Conservation (phyloP, 1,139 yeast genomes). For the Suhomyces atakaporum region DNA sequence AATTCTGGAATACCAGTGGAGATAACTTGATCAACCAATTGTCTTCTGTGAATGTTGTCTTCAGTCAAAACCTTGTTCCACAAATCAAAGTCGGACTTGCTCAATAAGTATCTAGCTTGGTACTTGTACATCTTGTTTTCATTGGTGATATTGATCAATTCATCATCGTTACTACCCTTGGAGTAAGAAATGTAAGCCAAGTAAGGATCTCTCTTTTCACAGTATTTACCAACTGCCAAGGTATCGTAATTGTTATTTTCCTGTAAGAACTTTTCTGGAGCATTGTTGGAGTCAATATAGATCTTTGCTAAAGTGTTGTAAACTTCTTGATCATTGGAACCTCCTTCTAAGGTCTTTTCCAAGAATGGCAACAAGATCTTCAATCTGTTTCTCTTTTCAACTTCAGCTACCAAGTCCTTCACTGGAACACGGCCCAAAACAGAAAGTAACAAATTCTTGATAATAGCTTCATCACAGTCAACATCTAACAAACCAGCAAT, state of each 20-base stretch:
- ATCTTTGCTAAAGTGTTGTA: constrained; percentile 95
- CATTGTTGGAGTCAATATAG: constrained; percentile 94
- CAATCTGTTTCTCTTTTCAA: constrained; percentile 92
- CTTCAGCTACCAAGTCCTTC: constrained; percentile 85
- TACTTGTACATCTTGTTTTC: constrained; percentile 98
- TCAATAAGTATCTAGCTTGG: constrained; percentile 91
- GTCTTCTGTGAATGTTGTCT: constrained; percentile 86
- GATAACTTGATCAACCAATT: constrained; percentile 88
- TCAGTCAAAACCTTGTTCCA: constrained; percentile 79
- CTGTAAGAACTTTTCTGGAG: constrained; percentile 93
- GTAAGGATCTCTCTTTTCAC: constrained; percentile 99
- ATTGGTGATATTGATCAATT: constrained; percentile 86
- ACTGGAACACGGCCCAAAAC: constrained; percentile 96
- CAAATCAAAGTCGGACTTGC: constrained; percentile 77
- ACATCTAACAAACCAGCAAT: constrained; percentile 95
- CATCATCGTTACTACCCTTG: constrained; percentile 89
- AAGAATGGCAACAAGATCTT: constrained; percentile 90
- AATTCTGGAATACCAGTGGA: constrained; percentile 97
- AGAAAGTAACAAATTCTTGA: constrained; percentile 76
- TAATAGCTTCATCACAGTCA: constrained; percentile 91
- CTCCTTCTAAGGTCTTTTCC: constrained; percentile 85
- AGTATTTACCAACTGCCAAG: constrained; percentile 91
- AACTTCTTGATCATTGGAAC: constrained; percentile 88
- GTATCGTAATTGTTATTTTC: constrained; percentile 91
- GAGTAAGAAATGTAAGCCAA: constrained; percentile 96